phyloP scores from a whole-genome alignment of 352 stramenopile genomes.

The Nothophytophthora sp. region DNA sequence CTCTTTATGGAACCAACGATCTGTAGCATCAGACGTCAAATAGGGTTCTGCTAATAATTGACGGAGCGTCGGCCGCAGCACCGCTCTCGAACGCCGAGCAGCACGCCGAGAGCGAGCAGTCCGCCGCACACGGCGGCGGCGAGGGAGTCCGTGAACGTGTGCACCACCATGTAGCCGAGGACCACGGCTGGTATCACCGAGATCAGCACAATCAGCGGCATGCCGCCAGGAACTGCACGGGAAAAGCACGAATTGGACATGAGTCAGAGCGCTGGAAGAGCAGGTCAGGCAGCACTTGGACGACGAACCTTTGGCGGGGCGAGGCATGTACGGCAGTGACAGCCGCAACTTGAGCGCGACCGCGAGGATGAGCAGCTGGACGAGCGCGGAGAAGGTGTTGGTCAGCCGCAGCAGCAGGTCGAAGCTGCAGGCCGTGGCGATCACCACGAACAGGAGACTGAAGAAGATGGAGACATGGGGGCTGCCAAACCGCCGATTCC shows the following conservation, averaged over 20 bases:
- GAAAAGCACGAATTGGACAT: not conserved
- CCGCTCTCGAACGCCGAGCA: constrained; percentile 4
- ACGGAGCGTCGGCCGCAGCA: not conserved
- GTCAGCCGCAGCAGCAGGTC: constrained; percentile 62
- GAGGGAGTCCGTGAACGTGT: constrained; percentile 11
- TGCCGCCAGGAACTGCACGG: constrained; percentile 25
- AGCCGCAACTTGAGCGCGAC: constrained; percentile 85
- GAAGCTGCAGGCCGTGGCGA: constrained; percentile 36
- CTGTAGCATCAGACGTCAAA: too few species aligned
- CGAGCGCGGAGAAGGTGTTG: constrained; percentile 81
- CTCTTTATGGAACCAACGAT: too few species aligned
- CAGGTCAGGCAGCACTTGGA: too few species aligned
- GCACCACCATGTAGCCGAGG: constrained; percentile 18
- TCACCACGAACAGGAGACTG: constrained; percentile 26
- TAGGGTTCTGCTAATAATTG: constrained; percentile 8
- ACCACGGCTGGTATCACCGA: constrained; percentile 16
- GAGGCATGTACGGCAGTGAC: constrained; percentile 53
- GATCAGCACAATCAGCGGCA: constrained; percentile 22
- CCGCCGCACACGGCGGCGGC: constrained; percentile 6
- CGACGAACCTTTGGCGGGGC: constrained; percentile 31
- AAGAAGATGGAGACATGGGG: constrained; percentile 30
- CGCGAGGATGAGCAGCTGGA: constrained; percentile 80
- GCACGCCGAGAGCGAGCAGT: constrained; percentile 4
- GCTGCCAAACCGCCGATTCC: constrained; percentile 15
- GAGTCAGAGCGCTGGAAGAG: constrained; percentile 1